phyloP scores from a whole-genome alignment of 148 eudicot genomes.

The Silene latifolia region DNA sequence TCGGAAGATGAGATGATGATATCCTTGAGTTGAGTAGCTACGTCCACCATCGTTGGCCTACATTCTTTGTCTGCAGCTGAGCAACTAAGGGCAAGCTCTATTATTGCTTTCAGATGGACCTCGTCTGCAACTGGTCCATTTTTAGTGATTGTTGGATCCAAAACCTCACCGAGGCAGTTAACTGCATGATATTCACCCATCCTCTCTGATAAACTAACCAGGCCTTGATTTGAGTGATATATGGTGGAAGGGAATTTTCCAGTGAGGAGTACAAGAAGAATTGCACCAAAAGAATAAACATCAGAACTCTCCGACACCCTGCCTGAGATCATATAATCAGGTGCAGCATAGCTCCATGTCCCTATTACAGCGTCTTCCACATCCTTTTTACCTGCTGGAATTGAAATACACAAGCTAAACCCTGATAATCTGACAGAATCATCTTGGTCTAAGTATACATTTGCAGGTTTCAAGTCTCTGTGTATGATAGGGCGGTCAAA shows the following conservation, averaged over 20 bases:
- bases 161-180: no score
- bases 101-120: no score
- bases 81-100: no score
- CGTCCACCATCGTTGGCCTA: no score
- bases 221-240: no score
- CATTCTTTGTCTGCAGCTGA: no score
- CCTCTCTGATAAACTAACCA: no score
- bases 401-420: conserved; percentile 12
- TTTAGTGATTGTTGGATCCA: no score
- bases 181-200: no score
- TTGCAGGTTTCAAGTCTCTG: conserved; percentile 10
- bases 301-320: conserved; percentile 19
- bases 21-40: no score
- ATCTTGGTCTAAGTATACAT: conserved; percentile 11
- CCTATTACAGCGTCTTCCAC: background rate
- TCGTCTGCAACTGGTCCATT: no score
- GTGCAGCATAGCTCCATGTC: conserved; percentile 22
- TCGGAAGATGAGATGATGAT: no score
- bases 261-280: conserved; percentile 18
- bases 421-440: conserved; percentile 9
- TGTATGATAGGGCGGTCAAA: conserved; percentile 12
- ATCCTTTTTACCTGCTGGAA: conserved; percentile 10
- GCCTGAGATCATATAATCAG: conserved; percentile 15
- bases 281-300: conserved; percentile 15
- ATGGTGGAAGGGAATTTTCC: background rate